phyloP scores from a whole-genome alignment of 768 basidiomycete genomes.

The Phanerochaete carnosa region DNA sequence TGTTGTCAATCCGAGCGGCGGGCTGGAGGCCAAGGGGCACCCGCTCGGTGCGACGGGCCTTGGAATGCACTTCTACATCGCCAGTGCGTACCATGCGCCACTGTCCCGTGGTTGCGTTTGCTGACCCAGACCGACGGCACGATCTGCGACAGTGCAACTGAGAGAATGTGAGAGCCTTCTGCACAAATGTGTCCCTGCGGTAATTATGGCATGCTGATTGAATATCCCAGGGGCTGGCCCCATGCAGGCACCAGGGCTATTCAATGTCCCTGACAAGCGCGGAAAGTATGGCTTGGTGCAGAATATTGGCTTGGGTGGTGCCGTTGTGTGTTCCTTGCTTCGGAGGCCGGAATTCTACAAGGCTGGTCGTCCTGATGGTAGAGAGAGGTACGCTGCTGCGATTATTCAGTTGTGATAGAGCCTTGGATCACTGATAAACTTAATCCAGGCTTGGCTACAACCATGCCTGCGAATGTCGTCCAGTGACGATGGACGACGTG shows the following conservation, averaged over 20 bases:
- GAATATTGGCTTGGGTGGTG: slow-evolving; percentile 81
- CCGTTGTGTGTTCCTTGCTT: slow-evolving; percentile 72
- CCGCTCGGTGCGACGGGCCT: slow-evolving; percentile 81
- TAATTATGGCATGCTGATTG: not conserved
- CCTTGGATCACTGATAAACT: not conserved
- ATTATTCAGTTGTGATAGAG: not conserved
- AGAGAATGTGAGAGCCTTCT: slow-evolving; percentile 50
- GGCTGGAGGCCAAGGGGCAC: slow-evolving; percentile 86
- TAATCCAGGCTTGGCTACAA: slow-evolving; percentile 69
- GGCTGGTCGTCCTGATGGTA: slow-evolving; percentile 63
- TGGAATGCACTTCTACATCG: slow-evolving; percentile 86
- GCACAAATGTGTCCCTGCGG: not conserved
- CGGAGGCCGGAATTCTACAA: slow-evolving; percentile 76
- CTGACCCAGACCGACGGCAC: not conserved
- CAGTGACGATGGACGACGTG: slow-evolving; percentile 60
- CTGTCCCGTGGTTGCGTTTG: not conserved
- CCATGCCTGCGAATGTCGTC: slow-evolving; percentile 65
- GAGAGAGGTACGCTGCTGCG: slow-evolving; percentile 45
- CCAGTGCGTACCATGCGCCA: slow-evolving; percentile 43
- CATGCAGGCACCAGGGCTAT: slow-evolving; percentile 76
- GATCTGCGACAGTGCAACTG: slow-evolving; percentile 58
- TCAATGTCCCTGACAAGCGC: slow-evolving; percentile 55
- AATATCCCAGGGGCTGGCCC: slow-evolving; percentile 65
- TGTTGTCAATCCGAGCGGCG: slow-evolving; percentile 82
- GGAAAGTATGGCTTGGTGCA: slow-evolving; percentile 82